Evolutionary conservation across 2,329 filamentous ascomycete species (phyloP), one percentile per base, ranked within the genome.

Genomic region (Curvularia hawaiiensis): DNA sequence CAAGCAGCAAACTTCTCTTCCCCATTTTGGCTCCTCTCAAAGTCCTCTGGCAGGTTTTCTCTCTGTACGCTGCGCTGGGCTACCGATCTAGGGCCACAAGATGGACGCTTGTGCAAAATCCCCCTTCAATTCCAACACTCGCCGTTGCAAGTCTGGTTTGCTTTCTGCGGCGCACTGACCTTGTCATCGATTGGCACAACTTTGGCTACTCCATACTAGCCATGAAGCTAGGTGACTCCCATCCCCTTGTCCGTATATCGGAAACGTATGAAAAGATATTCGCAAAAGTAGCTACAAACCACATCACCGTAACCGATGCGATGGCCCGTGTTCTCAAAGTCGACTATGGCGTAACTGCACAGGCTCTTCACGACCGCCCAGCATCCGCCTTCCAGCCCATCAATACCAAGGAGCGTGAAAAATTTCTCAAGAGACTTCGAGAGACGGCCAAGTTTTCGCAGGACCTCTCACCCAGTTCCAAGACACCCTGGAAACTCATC

Each of bases 121-220:
- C 95, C 7, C 95, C 95, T 0, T 95, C 94, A 0, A 97, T 98
- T 58, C 95, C 95, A 0, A 96, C 92, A 0, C 85, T 99, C 22
- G 85, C 89, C 50, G 81, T 97, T 38, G 90, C 91, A 16, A 82
- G 88, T 22, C 60, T 93, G 3, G 82, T 91, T 47, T 91, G 90
- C 68, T 85, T 88, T 65, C 75, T 96, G 50, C 88, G 95, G 49
- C 89, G 91, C 66, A 96, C 91, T 39, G 85, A 86, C 55, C 84
- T 99, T 4, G 83, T 98, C 59, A 90, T 98, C 54, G 95, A 99
- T 80, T 99, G 95, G 95, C 95, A 99, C 80, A 99, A 99, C 78
- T 98, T 97, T 77, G 95, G 94, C 66, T 97, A 94, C 83, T 94
- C 92, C 9, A 96, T 99, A 67, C 85, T 99, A 3, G 90, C 84